Percentiles rank a stretch among this genome's conserved stretches.
Conservation (phyloP, 176 grass and related monocot species). For the Triticum turgidum region DNA sequence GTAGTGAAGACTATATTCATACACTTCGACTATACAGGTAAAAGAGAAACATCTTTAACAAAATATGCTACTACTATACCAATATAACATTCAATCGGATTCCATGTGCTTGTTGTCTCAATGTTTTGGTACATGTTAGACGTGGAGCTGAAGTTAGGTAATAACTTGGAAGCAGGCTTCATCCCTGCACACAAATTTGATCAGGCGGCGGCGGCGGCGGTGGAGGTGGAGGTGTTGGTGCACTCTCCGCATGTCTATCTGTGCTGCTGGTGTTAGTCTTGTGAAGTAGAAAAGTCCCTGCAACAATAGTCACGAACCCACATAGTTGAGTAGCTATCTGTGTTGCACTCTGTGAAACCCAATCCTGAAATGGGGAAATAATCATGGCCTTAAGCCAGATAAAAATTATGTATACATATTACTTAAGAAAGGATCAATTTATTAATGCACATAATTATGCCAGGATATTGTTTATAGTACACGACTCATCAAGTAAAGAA, state of each 20-base stretch:
- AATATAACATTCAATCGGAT: conserved; percentile 12
- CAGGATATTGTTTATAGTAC: background rate
- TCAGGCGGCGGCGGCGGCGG: conserved; percentile 5
- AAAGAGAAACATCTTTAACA: background rate
- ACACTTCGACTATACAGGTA: background rate
- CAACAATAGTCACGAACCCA: conserved; percentile 69
- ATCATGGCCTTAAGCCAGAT: conserved; percentile 15
- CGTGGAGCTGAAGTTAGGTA: conserved; percentile 25
- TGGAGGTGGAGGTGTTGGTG: background rate
- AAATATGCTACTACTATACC: background rate
- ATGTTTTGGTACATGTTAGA: background rate
- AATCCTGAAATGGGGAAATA: conserved; percentile 53
- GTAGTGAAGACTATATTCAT: background rate
- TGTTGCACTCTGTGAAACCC: conserved; percentile 53
- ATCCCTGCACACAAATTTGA: conserved; percentile 40
- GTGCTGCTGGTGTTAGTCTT: conserved; percentile 44
- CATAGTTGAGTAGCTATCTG: conserved; percentile 67
- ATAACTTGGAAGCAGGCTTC: conserved; percentile 9
- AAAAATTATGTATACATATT: background rate
- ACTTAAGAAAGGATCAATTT: background rate
- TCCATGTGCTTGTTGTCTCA: background rate
- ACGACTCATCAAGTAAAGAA: background rate
- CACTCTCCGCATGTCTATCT: conserved; percentile 44
- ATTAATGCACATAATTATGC: background rate
- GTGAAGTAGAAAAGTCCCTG: conserved; percentile 79